Conservation (phyloP, 257 asterid species). For the Ballota nigra region DNA sequence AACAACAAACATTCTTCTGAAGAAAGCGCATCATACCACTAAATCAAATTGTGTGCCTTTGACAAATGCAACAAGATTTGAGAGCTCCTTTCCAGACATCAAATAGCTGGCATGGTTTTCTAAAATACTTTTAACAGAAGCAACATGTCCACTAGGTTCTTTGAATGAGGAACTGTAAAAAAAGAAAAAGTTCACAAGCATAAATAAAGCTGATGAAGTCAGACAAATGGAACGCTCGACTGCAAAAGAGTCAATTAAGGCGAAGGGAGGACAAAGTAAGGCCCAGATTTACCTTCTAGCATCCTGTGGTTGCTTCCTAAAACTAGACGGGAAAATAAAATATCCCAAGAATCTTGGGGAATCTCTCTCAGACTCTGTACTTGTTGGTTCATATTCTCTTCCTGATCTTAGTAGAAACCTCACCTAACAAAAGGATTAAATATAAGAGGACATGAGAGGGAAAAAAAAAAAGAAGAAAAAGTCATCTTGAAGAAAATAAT, state of each 20-base stretch:
- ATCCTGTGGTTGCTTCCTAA: slow-evolving; percentile 75
- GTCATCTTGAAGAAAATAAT: slow-evolving; percentile 16
- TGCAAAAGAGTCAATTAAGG: slow-evolving; percentile 6
- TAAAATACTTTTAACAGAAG: slow-evolving; percentile 91
- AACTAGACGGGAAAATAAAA: slow-evolving; percentile 76
- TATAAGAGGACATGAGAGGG: background rate
- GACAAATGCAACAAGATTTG: slow-evolving; percentile 96
- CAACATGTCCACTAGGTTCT: slow-evolving; percentile 87
- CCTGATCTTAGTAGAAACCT: slow-evolving; percentile 97
- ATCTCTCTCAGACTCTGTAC: slow-evolving; percentile 59
- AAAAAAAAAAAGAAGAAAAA: slow-evolving; percentile 10
- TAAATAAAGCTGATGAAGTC: slow-evolving; percentile 11
- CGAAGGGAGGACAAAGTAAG: background rate
- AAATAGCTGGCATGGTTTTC: slow-evolving; percentile 96
- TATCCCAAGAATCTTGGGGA: slow-evolving; percentile 93
- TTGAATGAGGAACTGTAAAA: slow-evolving; percentile 65
- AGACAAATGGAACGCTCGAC: slow-evolving; percentile 11
- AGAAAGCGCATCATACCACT: slow-evolving; percentile 55
- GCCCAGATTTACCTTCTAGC: slow-evolving; percentile 53
- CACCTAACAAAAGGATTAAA: slow-evolving; percentile 51
- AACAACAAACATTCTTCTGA: background rate
- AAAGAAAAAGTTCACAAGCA: slow-evolving; percentile 17
- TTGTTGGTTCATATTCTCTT: slow-evolving; percentile 82
- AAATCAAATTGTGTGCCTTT: slow-evolving; percentile 99
- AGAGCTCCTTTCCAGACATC: slow-evolving; percentile 98